These are phyloP conservation scores for Starmerella potacharoeniae DNA, from an alignment of 805 yeast species.

Conservation along the genomic window DNA sequence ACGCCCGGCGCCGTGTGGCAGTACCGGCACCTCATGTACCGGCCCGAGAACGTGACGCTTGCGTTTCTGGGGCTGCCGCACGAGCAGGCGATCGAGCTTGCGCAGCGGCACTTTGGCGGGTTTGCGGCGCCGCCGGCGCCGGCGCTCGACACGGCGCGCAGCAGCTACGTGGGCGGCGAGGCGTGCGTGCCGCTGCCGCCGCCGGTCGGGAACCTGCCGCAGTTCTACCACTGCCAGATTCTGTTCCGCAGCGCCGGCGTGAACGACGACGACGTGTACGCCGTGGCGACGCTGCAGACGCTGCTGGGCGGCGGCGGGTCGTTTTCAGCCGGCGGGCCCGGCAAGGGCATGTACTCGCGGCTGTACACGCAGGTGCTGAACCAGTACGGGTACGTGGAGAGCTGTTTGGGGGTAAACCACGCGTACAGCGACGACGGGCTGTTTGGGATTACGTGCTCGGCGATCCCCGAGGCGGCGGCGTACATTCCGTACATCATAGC, in stretches of 20 bases:
- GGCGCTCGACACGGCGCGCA: slow-evolving; percentile 21
- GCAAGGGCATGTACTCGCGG: slow-evolving; percentile 96
- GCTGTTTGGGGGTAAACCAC: slow-evolving; percentile 78
- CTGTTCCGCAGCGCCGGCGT: slow-evolving; percentile 84
- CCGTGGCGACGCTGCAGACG: slow-evolving; percentile 80
- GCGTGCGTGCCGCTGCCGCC: slow-evolving; percentile 41
- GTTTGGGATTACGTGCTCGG: slow-evolving; percentile 77
- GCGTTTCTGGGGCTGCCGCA: slow-evolving; percentile 81
- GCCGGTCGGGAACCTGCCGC: slow-evolving; percentile 59
- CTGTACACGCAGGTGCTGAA: slow-evolving; percentile 84
- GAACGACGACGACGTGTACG: slow-evolving; percentile 75
- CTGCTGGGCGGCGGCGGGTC: slow-evolving; percentile 95
- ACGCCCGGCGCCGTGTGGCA: slow-evolving; percentile 41
- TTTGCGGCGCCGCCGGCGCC: slow-evolving; percentile 33
- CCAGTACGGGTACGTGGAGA: slow-evolving; percentile 82
- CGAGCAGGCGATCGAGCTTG: slow-evolving; percentile 52
- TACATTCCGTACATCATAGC: slow-evolving; percentile 71
- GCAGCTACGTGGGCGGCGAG: slow-evolving; percentile 53
- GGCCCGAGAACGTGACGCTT: slow-evolving; percentile 71
- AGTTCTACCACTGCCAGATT: slow-evolving; percentile 71
- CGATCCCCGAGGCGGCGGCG: slow-evolving; percentile 77
- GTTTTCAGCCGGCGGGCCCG: slow-evolving; percentile 97
- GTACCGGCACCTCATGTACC: slow-evolving; percentile 56
- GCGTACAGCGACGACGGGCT: slow-evolving; percentile 83
- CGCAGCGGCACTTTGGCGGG: slow-evolving; percentile 52